Base-by-base conservation (phyloP, 257 asterid genomes). In the Cinchona pubescens region DNA sequence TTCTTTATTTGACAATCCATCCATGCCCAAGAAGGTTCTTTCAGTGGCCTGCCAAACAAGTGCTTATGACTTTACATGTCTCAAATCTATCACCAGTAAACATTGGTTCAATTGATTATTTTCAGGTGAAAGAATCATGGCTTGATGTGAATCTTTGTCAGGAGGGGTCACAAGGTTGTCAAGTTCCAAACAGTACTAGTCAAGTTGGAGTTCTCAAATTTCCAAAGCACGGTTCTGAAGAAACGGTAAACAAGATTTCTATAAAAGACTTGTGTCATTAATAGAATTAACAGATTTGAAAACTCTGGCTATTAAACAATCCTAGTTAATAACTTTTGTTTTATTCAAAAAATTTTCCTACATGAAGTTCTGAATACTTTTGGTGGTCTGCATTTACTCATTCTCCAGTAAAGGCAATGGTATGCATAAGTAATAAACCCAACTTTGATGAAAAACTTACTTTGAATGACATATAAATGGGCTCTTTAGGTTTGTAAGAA, bases 101-200 rank as follows among this genome's bases (percentile, higher is more conserved):
- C 60, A 51, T 49, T 32, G 61, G 25, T 37, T 65, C 23, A 21
- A 1, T 70, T 59, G 46, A 61, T 42, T 48, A n/a, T 62, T 85
- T 79, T 73, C 89, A 95, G 99, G 98, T 92, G 79, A 95, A 88
- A 84, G 90, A 91, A 77, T 95, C 98, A 18, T 90, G 97, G 98
- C 92, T 95, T 38, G 83, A 95, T 64, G 99, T 95, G 81, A 91
- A 87, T 77, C 93, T 95, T 81, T 95, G 99, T 85, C 92, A 85
- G 73, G 92, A 86, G 77, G 97, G 96, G 49, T 90, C 97, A 76
- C 76, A 16, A 25, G 95, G 91, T 78, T 95, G 99, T 79, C 87
- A 86, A 80, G 78, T 77, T 79, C 81, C 98, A 67, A 95, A 92
- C 84, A 81, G 65, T 79, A 88, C 96, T 8, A 84, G 69, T 82